Conservation (phyloP, 1,284 basidiomycete genomes). For the Microbotryum silenes-acaulis region DNA sequence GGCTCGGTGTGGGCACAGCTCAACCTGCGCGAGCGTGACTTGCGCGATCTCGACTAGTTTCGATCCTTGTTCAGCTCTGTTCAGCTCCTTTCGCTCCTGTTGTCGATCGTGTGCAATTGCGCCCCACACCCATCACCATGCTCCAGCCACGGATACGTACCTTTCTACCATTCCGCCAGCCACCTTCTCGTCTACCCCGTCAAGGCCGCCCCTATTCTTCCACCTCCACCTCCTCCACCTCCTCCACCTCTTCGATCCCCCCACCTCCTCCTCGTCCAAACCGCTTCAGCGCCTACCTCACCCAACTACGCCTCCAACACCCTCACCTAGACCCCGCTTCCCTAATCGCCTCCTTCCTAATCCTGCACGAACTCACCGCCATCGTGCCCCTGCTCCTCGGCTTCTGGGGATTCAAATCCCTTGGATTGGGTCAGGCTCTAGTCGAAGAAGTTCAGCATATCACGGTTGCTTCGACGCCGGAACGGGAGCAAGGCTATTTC, state of each 20-base stretch:
- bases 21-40: not conserved
- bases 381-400: slow-evolving; percentile 64
- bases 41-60: no score
- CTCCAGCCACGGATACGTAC: no score
- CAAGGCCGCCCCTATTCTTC: not conserved
- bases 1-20: no score
- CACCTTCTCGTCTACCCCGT: not conserved
- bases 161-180: no score
- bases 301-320: slow-evolving; percentile 15
- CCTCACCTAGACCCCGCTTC: slow-evolving; percentile 58
- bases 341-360: slow-evolving; percentile 65
- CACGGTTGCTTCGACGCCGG: slow-evolving; percentile 7
- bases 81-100: not conserved
- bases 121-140: no score
- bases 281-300: slow-evolving; percentile 11
- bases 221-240: not conserved
- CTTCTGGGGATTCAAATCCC: slow-evolving; percentile 61
- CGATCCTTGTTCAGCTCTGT: not conserved
- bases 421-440: slow-evolving; percentile 64
- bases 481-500: not conserved
- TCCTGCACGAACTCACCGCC: slow-evolving; percentile 83
- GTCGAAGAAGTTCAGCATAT: slow-evolving; percentile 44
- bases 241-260: not conserved
- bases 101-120: not conserved
- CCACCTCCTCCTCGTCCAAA: not conserved